Evolutionary conservation across 108 stramenopile species (phyloP), one percentile per base, ranked within the genome.

Genomic region (Poteriospumella lacustris): DNA sequence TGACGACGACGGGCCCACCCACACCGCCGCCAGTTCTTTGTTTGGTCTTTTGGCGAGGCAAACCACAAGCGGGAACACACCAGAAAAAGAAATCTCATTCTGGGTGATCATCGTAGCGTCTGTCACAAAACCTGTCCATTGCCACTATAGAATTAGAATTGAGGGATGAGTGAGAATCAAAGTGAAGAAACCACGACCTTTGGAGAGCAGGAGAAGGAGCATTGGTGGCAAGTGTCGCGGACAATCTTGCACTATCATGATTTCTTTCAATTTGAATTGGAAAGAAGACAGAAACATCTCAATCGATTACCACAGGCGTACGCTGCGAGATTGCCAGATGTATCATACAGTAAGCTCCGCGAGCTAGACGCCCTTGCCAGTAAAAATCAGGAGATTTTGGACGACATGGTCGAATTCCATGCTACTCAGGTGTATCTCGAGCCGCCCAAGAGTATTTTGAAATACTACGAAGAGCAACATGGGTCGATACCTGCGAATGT

Each of bases 181-280:
- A n/a, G n/a, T n/a, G n/a, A n/a, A n/a, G n/a, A n/a, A n/a, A n/a
- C n/a, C n/a, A n/a, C n/a, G n/a, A n/a, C n/a, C n/a, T n/a, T n/a
- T n/a, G n/a, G n/a, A n/a, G 31, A 31, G 60, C 33, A 64, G 36
- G 70, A 73, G 42, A 73, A 42, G 26, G 41, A 44, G 9, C 70
- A 73, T 56, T 73, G 70, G 70, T 73, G 31, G 12, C n/a, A 73
- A 19, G 70, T 73, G 44, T 33, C 36, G 70, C 36, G 70, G 3
- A 73, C 70, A 34, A 33, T 73, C 41, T 33, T 73, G 28, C 31
- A 5, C 3, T 73, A 73, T 24, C 33, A 12, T 52, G 70, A 73
- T 28, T 73, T 73, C 31, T 19, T 73, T 26, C 3, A 15, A 5
- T 12, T 42, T 26, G 70, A 73, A 19, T 19, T 73, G 47, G 19